phyloP scores from a whole-genome alignment of 805 yeast species.

The Wickerhamomyces xylosicus region DNA sequence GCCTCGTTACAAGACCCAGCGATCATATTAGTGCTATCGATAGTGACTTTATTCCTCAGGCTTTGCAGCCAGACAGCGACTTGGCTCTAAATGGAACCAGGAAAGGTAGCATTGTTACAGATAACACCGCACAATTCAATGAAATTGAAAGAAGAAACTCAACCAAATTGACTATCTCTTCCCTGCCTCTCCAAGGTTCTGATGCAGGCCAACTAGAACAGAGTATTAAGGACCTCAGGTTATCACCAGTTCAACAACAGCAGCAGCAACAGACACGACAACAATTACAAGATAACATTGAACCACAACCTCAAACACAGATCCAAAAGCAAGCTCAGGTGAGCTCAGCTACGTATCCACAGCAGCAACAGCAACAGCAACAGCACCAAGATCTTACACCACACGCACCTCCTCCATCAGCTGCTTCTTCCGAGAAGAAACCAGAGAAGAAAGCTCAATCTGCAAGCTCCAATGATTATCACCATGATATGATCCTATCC shows the following conservation, averaged over 20 bases:
- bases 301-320: no score
- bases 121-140: constrained; percentile 1
- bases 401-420: background rate
- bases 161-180: background rate
- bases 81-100: background rate
- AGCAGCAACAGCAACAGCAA: constrained; percentile 1
- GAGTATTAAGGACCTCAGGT: background rate
- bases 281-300: no score
- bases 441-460: constrained; percentile 3
- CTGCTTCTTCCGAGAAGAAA: no score
- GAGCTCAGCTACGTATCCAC: no score
- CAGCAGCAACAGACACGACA: constrained; percentile 2
- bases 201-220: background rate
- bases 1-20: no score
- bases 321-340: no score
- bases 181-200: background rate
- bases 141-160: background rate
- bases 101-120: background rate
- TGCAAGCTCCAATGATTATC: constrained; percentile 20
- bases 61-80: background rate
- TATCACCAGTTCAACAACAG: background rate
- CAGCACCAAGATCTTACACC: no score
- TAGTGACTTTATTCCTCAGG: background rate
- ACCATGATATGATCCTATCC: constrained; percentile 35
- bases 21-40: no score